Evolutionary conservation across 2,329 filamentous ascomycete species (phyloP).

Genomic region (Fusarium nisikadoi): DNA sequence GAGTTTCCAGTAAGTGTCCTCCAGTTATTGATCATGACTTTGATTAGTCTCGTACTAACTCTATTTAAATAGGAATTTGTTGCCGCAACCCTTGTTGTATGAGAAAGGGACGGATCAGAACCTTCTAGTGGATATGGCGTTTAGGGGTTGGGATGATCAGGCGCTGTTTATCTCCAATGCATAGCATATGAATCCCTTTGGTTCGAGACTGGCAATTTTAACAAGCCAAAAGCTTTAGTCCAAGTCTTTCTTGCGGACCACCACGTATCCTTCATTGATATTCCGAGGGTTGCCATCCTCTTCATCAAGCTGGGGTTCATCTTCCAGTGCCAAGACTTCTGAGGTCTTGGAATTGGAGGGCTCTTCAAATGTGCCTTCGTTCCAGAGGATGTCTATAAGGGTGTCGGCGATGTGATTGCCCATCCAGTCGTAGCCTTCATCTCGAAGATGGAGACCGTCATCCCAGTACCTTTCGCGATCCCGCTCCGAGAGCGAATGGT

Average conservation of each 20-base stretch:
- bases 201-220: conserved; percentile 31
- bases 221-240: conserved; percentile 50
- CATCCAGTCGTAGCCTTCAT: conserved; percentile 70
- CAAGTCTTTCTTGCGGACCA: conserved; percentile 63
- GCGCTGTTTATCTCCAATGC: conserved; percentile 29
- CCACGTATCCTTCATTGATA: conserved; percentile 64
- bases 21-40: neutral
- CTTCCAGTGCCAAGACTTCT: neutral
- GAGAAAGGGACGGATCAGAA: conserved; percentile 25
- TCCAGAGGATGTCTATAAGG: conserved; percentile 59
- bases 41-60: conserved; percentile 13
- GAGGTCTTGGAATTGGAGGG: conserved; percentile 7
- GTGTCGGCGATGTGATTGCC: conserved; percentile 65
- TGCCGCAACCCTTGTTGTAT: conserved; percentile 60
- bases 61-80: conserved; percentile 62
- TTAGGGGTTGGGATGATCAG: conserved; percentile 31
- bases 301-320: conserved; percentile 57
- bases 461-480: conserved; percentile 66
- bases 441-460: conserved; percentile 69
- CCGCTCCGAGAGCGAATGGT: conserved; percentile 57
- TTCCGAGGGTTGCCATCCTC: conserved; percentile 59
- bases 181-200: conserved; percentile 32
- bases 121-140: conserved; percentile 39
- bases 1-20: conserved; percentile 73
- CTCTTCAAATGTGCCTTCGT: conserved; percentile 42